Base-by-base conservation (phyloP, 192 early-diverging fungal genomes). In the Backusella parvicylindrica region DNA sequence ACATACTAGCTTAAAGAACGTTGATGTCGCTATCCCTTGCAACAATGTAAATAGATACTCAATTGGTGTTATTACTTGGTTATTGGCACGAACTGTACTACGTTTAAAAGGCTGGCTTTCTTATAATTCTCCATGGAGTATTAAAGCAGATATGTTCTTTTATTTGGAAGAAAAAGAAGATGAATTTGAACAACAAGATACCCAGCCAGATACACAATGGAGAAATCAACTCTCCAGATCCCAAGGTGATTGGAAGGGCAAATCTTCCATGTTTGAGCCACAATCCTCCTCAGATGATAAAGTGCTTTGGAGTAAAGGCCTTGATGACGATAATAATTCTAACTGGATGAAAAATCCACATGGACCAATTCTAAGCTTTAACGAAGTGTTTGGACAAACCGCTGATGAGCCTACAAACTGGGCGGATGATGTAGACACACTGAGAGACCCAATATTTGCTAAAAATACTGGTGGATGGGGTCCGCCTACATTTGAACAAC, bases 21-120 rank as follows among this genome's bases (percentile, higher is more conserved):
- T 68, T 15, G 66, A 68, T 68, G 21, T 68, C 1, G 66, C 66
- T 38, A 68, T 68, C 38, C 35, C 66, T 68, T 68, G 66, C 11
- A 68, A 68, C 21, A 68, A 33, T 16, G 0, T 9, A 36, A 23
- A n/a, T 37, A 23, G 33, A 37, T 36, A 38, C 11, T 68, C 66
- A 1, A 38, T 68, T 28, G 66, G 66, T 36, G 66, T 36, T 1
- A 26, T 38, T 0, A 37, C 33, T 38, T 68, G 21, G 33, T 11
- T 68, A 8, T 36, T 68, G 21, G 66, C 36, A 11, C 66, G 66
- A 3, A 23, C 66, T 26, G 35, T 68, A 26, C n/a, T 68, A 12
- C 32, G 35, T 1, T 23, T 68, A 23, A 12, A 7, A 12, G 35
- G 35, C 11, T 38, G 21, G 32, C n/a, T 68, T 26, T 3, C 33